Evolutionary conservation across 305 asterid genomes (phyloP).

Genomic region (Nicotiana rustica): DNA sequence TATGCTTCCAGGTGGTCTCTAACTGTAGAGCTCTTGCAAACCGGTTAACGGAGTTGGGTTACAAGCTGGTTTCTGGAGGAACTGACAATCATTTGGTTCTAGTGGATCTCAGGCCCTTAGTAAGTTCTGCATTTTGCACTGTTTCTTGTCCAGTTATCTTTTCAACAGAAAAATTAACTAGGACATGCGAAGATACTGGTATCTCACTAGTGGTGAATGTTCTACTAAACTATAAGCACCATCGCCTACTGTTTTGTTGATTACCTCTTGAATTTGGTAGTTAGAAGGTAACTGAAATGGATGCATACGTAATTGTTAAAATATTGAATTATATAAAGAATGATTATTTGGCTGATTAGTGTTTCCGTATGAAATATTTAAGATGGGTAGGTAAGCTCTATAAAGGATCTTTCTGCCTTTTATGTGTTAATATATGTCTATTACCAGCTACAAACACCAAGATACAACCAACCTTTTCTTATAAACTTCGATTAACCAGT

Average conservation of each 20-base stretch:
- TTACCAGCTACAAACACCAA: neutral
- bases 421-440: neutral
- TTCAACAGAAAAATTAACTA: neutral
- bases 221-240: neutral
- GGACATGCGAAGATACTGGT: neutral
- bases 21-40: slow-evolving; percentile 92
- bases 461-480: neutral
- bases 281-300: neutral
- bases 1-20: slow-evolving; percentile 67
- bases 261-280: neutral
- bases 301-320: neutral
- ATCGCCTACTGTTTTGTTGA: neutral
- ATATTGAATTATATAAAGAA: neutral
- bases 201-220: neutral
- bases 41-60: slow-evolving; percentile 78
- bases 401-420: neutral
- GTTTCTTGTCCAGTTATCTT: neutral
- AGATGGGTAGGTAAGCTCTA: neutral
- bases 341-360: neutral
- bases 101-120: slow-evolving; percentile 95
- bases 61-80: slow-evolving; percentile 90
- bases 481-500: neutral
- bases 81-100: slow-evolving; percentile 98
- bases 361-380: neutral
- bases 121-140: slow-evolving; percentile 42